A percentile compares a stretch with the other conserved stretches of the same genome.
Conservation (phyloP, 345 rosid species). For the Rhodamnia rubescens region DNA sequence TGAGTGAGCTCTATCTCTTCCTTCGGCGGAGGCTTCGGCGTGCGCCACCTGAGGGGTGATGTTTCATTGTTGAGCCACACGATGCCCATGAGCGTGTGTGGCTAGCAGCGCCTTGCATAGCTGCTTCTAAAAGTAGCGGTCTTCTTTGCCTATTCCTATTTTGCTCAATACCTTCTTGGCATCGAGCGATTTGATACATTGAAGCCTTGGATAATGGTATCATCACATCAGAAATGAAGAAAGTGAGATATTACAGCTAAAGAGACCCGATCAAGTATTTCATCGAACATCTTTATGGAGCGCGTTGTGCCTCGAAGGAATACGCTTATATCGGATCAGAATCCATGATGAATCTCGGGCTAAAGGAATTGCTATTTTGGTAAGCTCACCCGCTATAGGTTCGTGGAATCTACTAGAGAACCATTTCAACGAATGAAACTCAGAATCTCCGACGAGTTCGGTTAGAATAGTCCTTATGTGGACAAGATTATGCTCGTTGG, state of each 20-base stretch:
- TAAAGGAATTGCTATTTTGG: background rate
- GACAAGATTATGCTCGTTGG: no score
- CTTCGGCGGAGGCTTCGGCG: slow-evolving; percentile 61
- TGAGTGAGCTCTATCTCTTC: slow-evolving; percentile 69
- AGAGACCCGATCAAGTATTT: no score
- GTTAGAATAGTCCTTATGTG: background rate
- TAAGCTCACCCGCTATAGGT: slow-evolving; percentile 39
- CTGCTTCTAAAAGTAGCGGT: slow-evolving; percentile 62
- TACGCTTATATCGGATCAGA: background rate
- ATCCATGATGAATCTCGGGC: background rate
- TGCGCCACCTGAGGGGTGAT: slow-evolving; percentile 86
- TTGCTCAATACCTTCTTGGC: slow-evolving; percentile 38
- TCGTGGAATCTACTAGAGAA: slow-evolving; percentile 33
- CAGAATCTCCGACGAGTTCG: background rate
- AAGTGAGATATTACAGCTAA: no score
- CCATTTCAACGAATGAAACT: slow-evolving; percentile 11
- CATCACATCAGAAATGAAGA: background rate
- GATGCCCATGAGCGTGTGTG: slow-evolving; percentile 49
- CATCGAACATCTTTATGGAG: no score
- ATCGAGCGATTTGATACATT: slow-evolving; percentile 36
- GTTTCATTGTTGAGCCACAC: slow-evolving; percentile 69
- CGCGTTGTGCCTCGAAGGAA: no score
- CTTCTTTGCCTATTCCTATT: slow-evolving; percentile 56
- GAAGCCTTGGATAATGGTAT: slow-evolving; percentile 20
- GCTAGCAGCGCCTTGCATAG: slow-evolving; percentile 41